Percentiles rank a stretch among this genome's conserved stretches.
Evolutionary conservation across 345 rosid species (phyloP).

Genomic region (Cardamine chenopodiifolia): DNA sequence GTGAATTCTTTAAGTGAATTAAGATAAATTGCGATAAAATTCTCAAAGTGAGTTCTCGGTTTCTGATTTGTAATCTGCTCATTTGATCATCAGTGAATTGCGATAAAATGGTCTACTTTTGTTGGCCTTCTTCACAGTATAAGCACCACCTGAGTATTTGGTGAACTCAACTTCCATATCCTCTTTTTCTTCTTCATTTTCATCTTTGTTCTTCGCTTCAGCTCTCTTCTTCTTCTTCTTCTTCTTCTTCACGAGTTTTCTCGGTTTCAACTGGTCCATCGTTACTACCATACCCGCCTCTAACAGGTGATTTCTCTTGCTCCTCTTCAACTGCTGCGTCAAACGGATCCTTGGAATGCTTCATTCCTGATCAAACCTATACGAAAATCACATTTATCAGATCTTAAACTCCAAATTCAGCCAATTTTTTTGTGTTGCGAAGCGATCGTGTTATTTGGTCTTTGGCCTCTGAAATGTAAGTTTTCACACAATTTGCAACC

Average conservation of each 20-base stretch:
- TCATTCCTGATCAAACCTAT: constrained; percentile 47
- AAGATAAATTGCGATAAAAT: too few species aligned
- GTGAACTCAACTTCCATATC: constrained; percentile 80
- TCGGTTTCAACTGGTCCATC: too few species aligned
- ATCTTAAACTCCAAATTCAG: neutral
- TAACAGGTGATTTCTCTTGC: constrained; percentile 58
- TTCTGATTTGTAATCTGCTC: too few species aligned
- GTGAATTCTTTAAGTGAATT: constrained; percentile 11
- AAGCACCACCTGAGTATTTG: constrained; percentile 65
- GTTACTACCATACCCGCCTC: neutral
- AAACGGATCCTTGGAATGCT: constrained; percentile 83
- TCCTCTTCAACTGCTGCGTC: constrained; percentile 87
- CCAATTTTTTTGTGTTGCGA: neutral
- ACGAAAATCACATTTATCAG: neutral
- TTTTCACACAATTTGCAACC: too few species aligned
- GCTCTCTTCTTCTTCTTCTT: too few species aligned
- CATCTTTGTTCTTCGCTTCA: constrained; percentile 53
- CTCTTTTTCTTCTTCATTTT: constrained; percentile 79
- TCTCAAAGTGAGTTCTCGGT: too few species aligned
- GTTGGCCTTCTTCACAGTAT: constrained; percentile 68
- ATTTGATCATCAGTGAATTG: constrained; percentile 80
- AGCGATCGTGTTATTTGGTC: too few species aligned
- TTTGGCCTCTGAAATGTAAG: too few species aligned
- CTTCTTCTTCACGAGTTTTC: too few species aligned
- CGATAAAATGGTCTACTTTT: constrained; percentile 84